Percentiles rank a stretch among this genome's conserved stretches.
Conservation (phyloP, 768 basidiomycete genomes). For the Pleurotus platypus region DNA sequence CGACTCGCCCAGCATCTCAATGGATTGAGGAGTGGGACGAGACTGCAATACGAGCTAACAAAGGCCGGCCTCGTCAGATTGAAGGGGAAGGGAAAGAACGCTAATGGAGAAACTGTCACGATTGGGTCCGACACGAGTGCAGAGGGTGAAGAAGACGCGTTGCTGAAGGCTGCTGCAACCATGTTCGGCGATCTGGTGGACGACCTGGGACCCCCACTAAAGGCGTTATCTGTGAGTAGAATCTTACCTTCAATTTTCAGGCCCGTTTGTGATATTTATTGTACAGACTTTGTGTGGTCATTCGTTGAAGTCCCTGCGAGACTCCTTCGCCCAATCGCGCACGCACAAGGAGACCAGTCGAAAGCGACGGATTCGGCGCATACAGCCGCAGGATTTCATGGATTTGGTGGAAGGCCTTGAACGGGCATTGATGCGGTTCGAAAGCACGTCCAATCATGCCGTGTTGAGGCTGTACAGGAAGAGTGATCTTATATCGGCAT, state of each 20-base stretch:
- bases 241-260: neutral
- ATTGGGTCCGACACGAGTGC: neutral
- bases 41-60: slow-evolving; percentile 79
- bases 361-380: slow-evolving; percentile 23
- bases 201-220: slow-evolving; percentile 75
- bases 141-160: slow-evolving; percentile 33
- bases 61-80: slow-evolving; percentile 40
- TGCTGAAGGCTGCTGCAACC: slow-evolving; percentile 58
- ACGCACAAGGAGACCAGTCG: slow-evolving; percentile 16
- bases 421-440: slow-evolving; percentile 67
- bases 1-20: slow-evolving; percentile 92
- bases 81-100: slow-evolving; percentile 13
- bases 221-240: slow-evolving; percentile 63
- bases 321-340: slow-evolving; percentile 55
- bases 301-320: slow-evolving; percentile 60
- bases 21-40: slow-evolving; percentile 80
- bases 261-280: neutral
- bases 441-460: slow-evolving; percentile 81
- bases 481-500: slow-evolving; percentile 30
- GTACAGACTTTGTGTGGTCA: slow-evolving; percentile 55
- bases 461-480: slow-evolving; percentile 70
- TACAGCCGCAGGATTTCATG: slow-evolving; percentile 58
- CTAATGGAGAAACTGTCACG: slow-evolving; percentile 9
- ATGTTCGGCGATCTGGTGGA: slow-evolving; percentile 80
- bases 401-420: slow-evolving; percentile 65